Conservation (phyloP, 441 rosid genomes). For the Adansonia gregorii region DNA sequence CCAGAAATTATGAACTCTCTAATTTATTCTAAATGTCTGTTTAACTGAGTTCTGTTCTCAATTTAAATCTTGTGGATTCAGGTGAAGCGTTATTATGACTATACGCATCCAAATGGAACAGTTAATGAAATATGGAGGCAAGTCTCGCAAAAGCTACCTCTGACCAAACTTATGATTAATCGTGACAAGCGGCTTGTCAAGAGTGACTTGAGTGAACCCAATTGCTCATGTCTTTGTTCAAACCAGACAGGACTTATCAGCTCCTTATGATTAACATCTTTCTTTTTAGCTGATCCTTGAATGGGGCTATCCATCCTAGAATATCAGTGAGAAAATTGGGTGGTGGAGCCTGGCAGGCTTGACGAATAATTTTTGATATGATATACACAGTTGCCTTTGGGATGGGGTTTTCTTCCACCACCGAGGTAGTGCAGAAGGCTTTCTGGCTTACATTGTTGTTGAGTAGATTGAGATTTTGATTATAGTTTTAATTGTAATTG, state of each 20-base stretch:
- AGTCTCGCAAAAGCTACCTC: constrained; percentile 80
- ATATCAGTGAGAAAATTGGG: not conserved
- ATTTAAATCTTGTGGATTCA: constrained; percentile 40
- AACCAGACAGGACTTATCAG: constrained; percentile 59
- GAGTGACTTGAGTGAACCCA: constrained; percentile 55
- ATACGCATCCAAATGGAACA: constrained; percentile 67
- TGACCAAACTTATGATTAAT: constrained; percentile 76
- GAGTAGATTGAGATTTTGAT: constrained; percentile 18
- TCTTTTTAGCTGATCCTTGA: not conserved
- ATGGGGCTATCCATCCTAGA: not conserved
- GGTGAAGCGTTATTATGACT: constrained; percentile 77
- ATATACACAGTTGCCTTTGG: not conserved
- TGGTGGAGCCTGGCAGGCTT: not conserved
- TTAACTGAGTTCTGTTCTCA: not conserved
- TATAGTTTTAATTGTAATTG: constrained; percentile 31
- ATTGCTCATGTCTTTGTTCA: constrained; percentile 79
- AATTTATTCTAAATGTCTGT: not conserved
- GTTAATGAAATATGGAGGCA: constrained; percentile 90
- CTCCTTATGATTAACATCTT: constrained; percentile 41
- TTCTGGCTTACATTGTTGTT: constrained; percentile 25
- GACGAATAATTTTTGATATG: constrained; percentile 14
- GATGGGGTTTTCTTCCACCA: not conserved
- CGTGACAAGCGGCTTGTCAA: constrained; percentile 74
- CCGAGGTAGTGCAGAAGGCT: not conserved
- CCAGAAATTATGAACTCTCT: not conserved